Percentiles rank a stretch among this genome's conserved stretches.
Conservation (phyloP, 192 early-diverging fungal species). For the Irineochytrium annulatum region DNA sequence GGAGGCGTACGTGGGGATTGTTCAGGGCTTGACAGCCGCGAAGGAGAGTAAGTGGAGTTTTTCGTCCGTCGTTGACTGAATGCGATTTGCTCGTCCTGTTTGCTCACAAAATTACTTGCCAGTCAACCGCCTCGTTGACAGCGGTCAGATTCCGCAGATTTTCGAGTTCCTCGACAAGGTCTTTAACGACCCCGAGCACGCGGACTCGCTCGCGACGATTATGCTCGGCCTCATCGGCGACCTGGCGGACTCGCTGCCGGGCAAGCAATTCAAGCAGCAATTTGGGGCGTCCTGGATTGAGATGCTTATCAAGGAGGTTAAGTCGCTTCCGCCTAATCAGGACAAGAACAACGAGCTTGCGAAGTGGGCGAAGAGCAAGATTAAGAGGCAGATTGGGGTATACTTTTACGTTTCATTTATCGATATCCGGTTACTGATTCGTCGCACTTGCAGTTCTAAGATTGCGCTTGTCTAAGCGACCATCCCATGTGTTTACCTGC, state of each 20-base stretch:
- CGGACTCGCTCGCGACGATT: conserved; percentile 63
- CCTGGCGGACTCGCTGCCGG: conserved; percentile 83
- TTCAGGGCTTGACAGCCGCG: conserved; percentile 81
- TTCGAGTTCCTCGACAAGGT: conserved; percentile 76
- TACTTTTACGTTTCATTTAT: too few relatives aligned
- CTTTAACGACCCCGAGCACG: conserved; percentile 55
- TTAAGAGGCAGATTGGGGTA: conserved; percentile 29
- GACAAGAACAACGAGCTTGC: conserved; percentile 57
- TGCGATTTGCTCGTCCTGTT: conserved; percentile 13
- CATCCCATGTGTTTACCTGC: too few relatives aligned
- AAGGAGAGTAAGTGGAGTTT: conserved; percentile 51
- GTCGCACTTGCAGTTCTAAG: too few relatives aligned
- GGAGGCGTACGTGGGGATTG: conserved; percentile 95
- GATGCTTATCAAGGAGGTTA: conserved; percentile 72
- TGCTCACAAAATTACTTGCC: conserved; percentile 36
- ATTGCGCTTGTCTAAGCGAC: too few relatives aligned
- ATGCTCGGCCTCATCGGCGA: conserved; percentile 93
- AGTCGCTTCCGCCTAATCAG: conserved; percentile 53
- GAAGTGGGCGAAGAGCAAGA: conserved; percentile 48
- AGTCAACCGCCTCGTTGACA: conserved; percentile 59
- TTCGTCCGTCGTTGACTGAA: conserved; percentile 2
- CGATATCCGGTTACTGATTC: too few relatives aligned
- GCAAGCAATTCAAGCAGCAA: conserved; percentile 62
- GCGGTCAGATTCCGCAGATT: conserved; percentile 61
- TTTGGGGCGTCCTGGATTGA: conserved; percentile 75